Percentiles rank a stretch among this genome's conserved stretches.
phyloP scores from a whole-genome alignment of 768 basidiomycete species.

The Tulasnella sp. region DNA sequence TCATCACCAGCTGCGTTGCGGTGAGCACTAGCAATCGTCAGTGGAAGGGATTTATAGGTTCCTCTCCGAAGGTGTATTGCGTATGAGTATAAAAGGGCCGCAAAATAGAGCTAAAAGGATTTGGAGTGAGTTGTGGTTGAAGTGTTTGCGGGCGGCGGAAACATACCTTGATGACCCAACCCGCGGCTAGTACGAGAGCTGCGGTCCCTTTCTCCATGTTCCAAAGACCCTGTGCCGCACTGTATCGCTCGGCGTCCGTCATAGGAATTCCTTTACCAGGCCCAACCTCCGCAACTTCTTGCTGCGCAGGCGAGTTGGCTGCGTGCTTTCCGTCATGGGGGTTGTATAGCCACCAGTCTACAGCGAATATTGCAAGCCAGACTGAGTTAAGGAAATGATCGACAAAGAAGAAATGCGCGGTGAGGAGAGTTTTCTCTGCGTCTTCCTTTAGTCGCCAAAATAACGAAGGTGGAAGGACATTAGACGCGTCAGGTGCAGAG shows the following conservation, averaged over 20 bases:
- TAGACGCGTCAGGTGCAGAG: constrained; percentile 17
- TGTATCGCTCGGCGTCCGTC: constrained; percentile 60
- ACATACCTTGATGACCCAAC: constrained; percentile 85
- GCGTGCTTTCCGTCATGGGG: constrained; percentile 85
- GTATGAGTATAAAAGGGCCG: constrained; percentile 85
- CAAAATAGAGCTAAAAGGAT: constrained; percentile 75
- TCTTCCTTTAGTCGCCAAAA: constrained; percentile 65
- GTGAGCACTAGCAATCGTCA: constrained; percentile 35
- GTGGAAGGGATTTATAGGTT: constrained; percentile 79
- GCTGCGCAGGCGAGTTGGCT: constrained; percentile 82
- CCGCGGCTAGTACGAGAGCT: constrained; percentile 65
- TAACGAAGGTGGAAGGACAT: constrained; percentile 12
- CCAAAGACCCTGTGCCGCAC: constrained; percentile 82
- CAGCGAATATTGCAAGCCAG: constrained; percentile 90
- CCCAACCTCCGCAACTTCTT: constrained; percentile 62
- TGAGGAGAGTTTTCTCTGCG: constrained; percentile 74
- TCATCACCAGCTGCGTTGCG: constrained; percentile 8
- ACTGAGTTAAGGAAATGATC: constrained; percentile 88
- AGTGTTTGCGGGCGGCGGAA: constrained; percentile 14
- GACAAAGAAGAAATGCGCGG: constrained; percentile 86
- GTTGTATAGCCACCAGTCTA: constrained; percentile 85
- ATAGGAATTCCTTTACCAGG: constrained; percentile 46
- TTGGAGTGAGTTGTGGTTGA: not conserved
- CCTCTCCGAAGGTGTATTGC: constrained; percentile 88
- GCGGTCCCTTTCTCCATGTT: constrained; percentile 83